Conservation (phyloP, 352 stramenopile genomes). For the Thalassiosira oceanica region DNA sequence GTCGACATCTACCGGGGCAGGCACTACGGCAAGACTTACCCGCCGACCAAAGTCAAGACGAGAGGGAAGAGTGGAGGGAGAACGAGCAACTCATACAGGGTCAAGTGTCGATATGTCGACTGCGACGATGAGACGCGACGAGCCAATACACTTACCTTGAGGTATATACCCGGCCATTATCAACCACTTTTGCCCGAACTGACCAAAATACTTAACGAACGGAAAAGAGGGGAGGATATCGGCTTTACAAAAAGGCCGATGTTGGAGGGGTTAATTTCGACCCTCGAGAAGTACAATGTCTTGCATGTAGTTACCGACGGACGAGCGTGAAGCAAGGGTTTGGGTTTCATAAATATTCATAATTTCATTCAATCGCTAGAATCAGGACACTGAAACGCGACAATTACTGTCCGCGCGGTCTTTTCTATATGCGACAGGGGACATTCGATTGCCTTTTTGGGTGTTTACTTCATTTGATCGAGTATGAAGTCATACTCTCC, state of each 20-base stretch:
- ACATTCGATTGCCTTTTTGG: too few species aligned
- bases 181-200: conserved; percentile 54
- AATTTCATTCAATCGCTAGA: too few species aligned
- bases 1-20: conserved; percentile 63
- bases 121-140: conserved; percentile 26
- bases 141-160: conserved; percentile 54
- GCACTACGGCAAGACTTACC: conserved; percentile 49
- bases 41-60: conserved; percentile 20
- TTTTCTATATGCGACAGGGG: too few species aligned
- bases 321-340: conserved; percentile 25
- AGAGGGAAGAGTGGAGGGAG: neutral
- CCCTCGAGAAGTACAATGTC: conserved; percentile 46
- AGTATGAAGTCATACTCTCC: too few species aligned
- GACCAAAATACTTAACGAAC: conserved; percentile 25
- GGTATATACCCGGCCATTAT: conserved; percentile 64
- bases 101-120: conserved; percentile 28
- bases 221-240: neutral
- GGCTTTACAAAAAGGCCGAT: conserved; percentile 17
- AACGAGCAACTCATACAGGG: neutral
- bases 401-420: too few species aligned
- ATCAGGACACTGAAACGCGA: too few species aligned
- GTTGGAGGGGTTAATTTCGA: conserved; percentile 40
- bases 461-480: too few species aligned
- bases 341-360: too few species aligned
- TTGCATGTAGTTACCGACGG: conserved; percentile 65